These are phyloP conservation scores for Arabidopsis arenosa DNA, from an alignment of 345 rosid genomes.

Conservation along the genomic window DNA sequence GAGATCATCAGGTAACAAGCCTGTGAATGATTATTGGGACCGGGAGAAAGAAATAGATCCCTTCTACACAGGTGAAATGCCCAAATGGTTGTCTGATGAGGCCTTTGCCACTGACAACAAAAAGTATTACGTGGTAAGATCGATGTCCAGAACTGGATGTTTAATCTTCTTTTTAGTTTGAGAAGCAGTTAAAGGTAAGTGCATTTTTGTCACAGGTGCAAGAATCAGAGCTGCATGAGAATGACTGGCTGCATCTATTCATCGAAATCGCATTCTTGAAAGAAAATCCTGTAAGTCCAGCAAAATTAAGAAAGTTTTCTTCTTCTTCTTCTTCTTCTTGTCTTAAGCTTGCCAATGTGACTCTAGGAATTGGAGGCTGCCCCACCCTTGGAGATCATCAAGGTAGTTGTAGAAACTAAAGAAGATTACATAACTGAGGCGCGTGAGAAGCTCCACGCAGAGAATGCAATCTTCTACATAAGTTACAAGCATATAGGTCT, in stretches of 20 bases:
- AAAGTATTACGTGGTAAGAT: slow-evolving; percentile 14
- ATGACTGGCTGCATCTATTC: slow-evolving; percentile 25
- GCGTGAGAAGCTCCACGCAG: slow-evolving; percentile 19
- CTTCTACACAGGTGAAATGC: not conserved
- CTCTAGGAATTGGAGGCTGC: not conserved
- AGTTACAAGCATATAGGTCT: slow-evolving; percentile 18
- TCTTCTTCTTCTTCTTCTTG: not conserved
- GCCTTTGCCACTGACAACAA: not conserved
- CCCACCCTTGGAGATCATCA: slow-evolving; percentile 23
- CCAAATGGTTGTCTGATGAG: slow-evolving; percentile 25
- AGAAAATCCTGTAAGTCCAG: not conserved
- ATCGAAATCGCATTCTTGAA: slow-evolving; percentile 46
- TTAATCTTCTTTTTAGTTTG: not conserved
- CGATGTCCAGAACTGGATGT: not conserved
- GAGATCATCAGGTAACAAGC: not conserved
- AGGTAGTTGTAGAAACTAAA: slow-evolving; percentile 23
- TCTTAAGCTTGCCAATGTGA: slow-evolving; percentile 4
- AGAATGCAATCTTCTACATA: slow-evolving; percentile 18
- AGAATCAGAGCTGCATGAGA: slow-evolving; percentile 21
- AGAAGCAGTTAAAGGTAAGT: not conserved
- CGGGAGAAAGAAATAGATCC: not conserved
- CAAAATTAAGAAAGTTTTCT: too few relatives aligned
- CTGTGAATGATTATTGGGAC: not conserved
- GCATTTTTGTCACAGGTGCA: slow-evolving; percentile 15
- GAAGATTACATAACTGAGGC: slow-evolving; percentile 10